These are phyloP conservation scores for Chlamydomonas incerta DNA, from an alignment of 139 green algal genomes.

Conservation along the genomic window DNA sequence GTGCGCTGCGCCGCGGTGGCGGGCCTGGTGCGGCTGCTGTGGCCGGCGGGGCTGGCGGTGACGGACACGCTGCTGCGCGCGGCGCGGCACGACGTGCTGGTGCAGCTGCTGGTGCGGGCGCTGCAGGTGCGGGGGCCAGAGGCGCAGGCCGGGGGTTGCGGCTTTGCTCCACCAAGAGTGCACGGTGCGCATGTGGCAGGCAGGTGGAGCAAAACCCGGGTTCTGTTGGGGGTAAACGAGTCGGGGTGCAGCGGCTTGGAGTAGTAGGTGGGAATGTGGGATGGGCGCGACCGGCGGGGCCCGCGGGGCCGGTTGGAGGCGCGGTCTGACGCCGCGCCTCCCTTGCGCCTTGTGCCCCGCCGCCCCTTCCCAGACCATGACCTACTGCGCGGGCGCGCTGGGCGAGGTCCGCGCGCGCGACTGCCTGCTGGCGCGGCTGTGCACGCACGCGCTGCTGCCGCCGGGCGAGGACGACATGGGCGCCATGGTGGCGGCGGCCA, in stretches of 20 bases:
- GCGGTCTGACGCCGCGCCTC: too few relatives aligned
- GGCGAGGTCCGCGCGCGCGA: constrained; percentile 74
- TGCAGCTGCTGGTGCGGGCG: constrained; percentile 22
- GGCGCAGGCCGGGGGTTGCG: too few relatives aligned
- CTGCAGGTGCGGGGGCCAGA: constrained; percentile 20
- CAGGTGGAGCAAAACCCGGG: too few relatives aligned
- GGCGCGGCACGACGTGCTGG: constrained; percentile 31
- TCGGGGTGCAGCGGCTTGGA: too few relatives aligned
- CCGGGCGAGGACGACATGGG: constrained; percentile 13
- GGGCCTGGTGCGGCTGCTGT: constrained; percentile 51
- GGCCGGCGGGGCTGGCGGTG: constrained; percentile 64
- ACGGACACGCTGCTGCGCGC: constrained; percentile 63
- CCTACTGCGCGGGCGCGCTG: constrained; percentile 61
- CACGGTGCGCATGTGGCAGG: too few relatives aligned
- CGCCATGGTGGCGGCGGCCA: background rate
- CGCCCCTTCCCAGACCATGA: background rate
- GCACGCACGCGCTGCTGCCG: constrained; percentile 72
- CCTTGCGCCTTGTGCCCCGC: too few relatives aligned
- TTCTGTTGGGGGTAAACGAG: too few relatives aligned
- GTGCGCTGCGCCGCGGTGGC: background rate
- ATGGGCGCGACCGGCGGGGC: too few relatives aligned
- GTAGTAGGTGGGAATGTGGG: too few relatives aligned
- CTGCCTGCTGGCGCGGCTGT: constrained; percentile 81
- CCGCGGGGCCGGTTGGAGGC: too few relatives aligned
- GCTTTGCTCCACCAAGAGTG: too few relatives aligned